Base-by-base conservation (phyloP, 2,329 filamentous ascomycete species). In the Sporothrix pallida region DNA sequence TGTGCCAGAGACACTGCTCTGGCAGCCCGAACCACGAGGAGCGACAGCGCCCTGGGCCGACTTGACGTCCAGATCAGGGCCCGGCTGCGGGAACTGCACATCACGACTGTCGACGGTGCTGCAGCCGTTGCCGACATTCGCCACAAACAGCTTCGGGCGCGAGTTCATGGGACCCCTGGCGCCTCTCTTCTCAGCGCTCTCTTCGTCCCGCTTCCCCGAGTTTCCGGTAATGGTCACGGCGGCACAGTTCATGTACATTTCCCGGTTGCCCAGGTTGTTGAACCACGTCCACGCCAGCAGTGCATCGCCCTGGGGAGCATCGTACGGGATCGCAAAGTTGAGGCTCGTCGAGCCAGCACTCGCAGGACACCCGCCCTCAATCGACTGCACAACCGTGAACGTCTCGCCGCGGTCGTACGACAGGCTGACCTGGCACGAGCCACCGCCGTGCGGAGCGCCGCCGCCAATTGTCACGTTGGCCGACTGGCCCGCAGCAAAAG, bases 161-260 rank as follows among this genome's bases (percentile, higher is more conserved):
- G 68, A 46, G 48, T 26, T 65, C 44, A 73, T 48, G 12, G 72
- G 58, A 2, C 31, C 31, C 37, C 56, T 2, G 3, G 90, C 89
- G 65, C 93, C 84, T 83, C 95, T 93, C 83, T 92, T 95, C 13
- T 90, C 93, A 52, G 92, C 92, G 52, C 92, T 92, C 48, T 85
- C 83, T 82, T 93, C 56, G 26, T 52, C 23, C 56, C 60, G 58
- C 58, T 73, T 52, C 15, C 20, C 46, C 6, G 70, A 37, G 0
- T 44, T 50, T 10, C 52, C 58, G 2, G 42, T 8, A 12, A 68
- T 90, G 75, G 87, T 89, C 77, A 95, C 87, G 70, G 88, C 85
- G 8, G 93, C 92, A 79, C 93, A 96, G 83, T 94, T 93, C 91
- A 94, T 94, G 87, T 96, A 96, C 88, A 92, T 93, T 81, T 95